Conservation (phyloP, 345 rosid genomes). For the Camelina hispida region DNA sequence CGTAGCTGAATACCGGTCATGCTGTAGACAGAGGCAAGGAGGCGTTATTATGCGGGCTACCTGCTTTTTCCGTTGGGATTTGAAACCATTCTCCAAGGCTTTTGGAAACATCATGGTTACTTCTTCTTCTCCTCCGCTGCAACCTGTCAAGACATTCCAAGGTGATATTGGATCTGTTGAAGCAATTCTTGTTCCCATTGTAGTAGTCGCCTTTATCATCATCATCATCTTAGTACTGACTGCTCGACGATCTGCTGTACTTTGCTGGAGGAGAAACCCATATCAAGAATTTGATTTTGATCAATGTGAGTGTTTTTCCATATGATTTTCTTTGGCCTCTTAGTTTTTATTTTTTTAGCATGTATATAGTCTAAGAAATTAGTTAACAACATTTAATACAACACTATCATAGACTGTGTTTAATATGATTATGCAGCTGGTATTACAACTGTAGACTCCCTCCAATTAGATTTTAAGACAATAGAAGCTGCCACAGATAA, state of each 20-base stretch:
- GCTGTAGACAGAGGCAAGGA: constrained; percentile 12
- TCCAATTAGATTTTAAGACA: constrained; percentile 48
- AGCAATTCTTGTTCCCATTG: no score
- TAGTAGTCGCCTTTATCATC: no score
- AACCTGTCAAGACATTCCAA: no score
- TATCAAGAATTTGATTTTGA: background rate
- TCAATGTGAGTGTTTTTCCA: no score
- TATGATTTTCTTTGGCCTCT: background rate
- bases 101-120: background rate
- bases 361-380: no score
- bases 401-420: no score
- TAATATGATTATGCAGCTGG: no score
- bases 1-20: background rate
- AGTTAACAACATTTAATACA: no score
- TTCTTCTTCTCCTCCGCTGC: background rate
- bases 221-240: no score
- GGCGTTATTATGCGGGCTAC: background rate
- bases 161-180: no score
- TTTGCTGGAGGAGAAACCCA: background rate
- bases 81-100: background rate
- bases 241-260: background rate
- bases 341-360: no score
- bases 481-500: constrained; percentile 54
- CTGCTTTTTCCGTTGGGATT: background rate
- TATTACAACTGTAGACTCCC: constrained; percentile 33